Evolutionary conservation across 2,329 filamentous ascomycete species (phyloP), one percentile per base, ranked within the genome.

Genomic region (Berkeleyomyces rouxiae): DNA sequence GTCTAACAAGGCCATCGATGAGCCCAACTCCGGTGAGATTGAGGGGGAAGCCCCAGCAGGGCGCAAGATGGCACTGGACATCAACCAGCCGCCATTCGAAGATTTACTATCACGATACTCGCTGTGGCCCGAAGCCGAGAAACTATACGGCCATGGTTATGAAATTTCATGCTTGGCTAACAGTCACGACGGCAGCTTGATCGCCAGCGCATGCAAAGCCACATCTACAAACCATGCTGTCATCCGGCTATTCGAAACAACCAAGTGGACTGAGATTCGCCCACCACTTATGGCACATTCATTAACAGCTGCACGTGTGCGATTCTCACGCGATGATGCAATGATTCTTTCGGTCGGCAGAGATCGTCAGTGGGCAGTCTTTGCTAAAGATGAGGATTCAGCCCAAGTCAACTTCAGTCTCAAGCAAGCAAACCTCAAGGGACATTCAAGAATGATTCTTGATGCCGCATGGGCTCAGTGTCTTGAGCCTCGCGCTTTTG

Each of bases 101-200:
- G 93, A 97, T 72, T 86, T 89, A 62, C 82, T 99, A 1, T 87
- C 90, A 33, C 84, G 91, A 7, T 85, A 95, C 72, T 95, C 93
- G 0, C 82, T 99, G 40, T 99, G 91, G 90, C 93, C 93, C 2
- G 93, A 99, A 71, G 83, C 83, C 5, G 93, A 99, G 73, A 99
- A 99, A 75, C 81, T 99, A 1, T 99, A 99, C 74, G 93, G 93
- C 1, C 93, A 99, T 74, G 93, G 93, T 39, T 96, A 96, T 74
- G 93, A 99, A 73, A 92, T 99, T 59, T 95, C 90, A 1, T 87
- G 89, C 44, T 82, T 96, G 13, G 88, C 91, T 9, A 81, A 86
- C 6, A 90, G 84, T 69, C 82, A 88, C 69, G 84, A 90, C 68
- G 86, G 87, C 10, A 77, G 74, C 3, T 73, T 96, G 31, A 80